phyloP scores from a whole-genome alignment of 176 grass and related monocot genomes.

The Paspalum notatum region DNA sequence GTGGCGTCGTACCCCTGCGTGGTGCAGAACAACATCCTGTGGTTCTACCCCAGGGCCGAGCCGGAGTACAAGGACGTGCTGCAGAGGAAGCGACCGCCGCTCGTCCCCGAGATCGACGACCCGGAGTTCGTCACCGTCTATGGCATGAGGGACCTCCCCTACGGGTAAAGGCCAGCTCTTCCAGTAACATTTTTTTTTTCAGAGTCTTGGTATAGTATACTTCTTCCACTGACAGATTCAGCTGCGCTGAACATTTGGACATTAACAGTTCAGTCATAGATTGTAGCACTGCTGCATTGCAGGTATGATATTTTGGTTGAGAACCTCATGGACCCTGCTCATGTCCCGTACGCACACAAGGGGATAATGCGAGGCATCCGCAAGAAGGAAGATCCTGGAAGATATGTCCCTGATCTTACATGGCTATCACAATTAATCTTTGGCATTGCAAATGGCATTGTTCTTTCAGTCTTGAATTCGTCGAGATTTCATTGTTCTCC shows the following conservation, averaged over 20 bases:
- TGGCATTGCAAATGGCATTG: background rate
- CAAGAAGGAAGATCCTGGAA: constrained; percentile 60
- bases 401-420: constrained; percentile 60
- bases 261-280: background rate
- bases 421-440: background rate
- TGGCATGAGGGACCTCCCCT: constrained; percentile 69
- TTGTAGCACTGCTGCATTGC: constrained; percentile 14
- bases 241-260: constrained; percentile 17
- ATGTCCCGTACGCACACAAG: constrained; percentile 79
- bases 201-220: background rate
- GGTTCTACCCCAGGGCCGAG: constrained; percentile 81
- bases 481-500: background rate
- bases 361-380: constrained; percentile 53
- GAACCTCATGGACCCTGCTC: constrained; percentile 90
- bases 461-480: background rate
- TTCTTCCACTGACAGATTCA: background rate
- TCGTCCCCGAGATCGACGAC: constrained; percentile 76
- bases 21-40: constrained; percentile 80
- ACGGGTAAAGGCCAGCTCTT: constrained; percentile 49
- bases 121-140: constrained; percentile 59
- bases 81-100: constrained; percentile 58
- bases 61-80: constrained; percentile 58
- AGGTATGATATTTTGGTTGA: constrained; percentile 83
- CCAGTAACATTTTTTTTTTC: background rate
- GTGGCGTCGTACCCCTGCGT: constrained; percentile 78